Base-by-base conservation (phyloP, 179 eudicot genomes). In the Carnegiea gigantea region DNA sequence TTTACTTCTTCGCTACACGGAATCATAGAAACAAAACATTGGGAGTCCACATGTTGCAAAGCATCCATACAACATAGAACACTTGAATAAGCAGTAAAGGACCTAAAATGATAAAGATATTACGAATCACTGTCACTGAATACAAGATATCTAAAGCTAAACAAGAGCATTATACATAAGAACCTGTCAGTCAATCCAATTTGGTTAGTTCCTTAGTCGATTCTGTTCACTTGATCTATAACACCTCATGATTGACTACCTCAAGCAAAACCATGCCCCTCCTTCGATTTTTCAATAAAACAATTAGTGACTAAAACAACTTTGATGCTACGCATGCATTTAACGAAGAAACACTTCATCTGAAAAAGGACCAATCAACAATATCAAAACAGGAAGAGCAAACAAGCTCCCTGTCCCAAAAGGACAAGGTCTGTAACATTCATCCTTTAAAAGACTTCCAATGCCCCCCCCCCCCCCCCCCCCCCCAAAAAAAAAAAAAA, bases 21-120 rank as follows among this genome's bases (percentile, higher is more conserved):
- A 80, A 59, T 67, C 14, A 60, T 13, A 5, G 43, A 33, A 70
- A 15, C 46, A 49, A 71, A 21, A 17, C 12, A 11, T 14, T 36
- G 30, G 21, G 20, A 70, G 30, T 33, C 24, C 60, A 80, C 24
- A 57, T 73, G 28, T 80, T 33, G 20, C 57, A 80, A 26, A 60
- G 23, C 78, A 80, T 17, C 40, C 28, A 59, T 46, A 80, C 20
- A 17, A n/a, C 70, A 51, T 6, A 51, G 53, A 13, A 44, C 17
- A 40, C 33, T 49, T 62, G 49, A 51, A 28, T 71, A 46, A 24
- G 62, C 59, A 48, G 64, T n/a, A 40, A 30, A 10, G 46, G 33
- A 49, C 38, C 70, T 36, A 38, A 44, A 60, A 40, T 38, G 13
- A 40, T 5, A 40, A 60, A 54, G 15, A 62, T 33, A 36, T 54